Evolutionary conservation across 2,329 filamentous ascomycete genomes (phyloP).

Genomic region (Sporothrix variecibatus): DNA sequence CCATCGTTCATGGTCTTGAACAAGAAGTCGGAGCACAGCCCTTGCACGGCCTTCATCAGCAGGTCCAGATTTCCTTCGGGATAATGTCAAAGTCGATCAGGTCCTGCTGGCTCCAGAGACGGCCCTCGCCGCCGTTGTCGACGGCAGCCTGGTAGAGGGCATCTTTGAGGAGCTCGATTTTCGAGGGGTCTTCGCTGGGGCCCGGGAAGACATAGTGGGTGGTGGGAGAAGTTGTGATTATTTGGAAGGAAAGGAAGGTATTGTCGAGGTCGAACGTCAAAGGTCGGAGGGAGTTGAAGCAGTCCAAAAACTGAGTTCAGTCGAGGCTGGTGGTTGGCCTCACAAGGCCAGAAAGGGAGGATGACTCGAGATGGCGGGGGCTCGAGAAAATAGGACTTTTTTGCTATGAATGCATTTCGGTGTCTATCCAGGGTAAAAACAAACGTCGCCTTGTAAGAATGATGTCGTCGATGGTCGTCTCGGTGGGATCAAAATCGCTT

Average conservation of each 20-base stretch:
- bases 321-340: conserved; percentile 4
- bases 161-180: conserved; percentile 56
- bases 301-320: background rate
- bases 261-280: background rate
- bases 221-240: background rate
- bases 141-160: conserved; percentile 59
- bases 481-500: background rate
- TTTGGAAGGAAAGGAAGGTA: background rate
- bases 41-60: conserved; percentile 58
- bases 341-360: background rate
- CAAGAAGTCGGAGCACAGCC: conserved; percentile 61
- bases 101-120: conserved; percentile 60
- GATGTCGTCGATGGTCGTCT: background rate
- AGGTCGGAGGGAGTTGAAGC: too few species aligned
- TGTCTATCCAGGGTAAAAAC: background rate
- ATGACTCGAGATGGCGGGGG: background rate
- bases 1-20: conserved; percentile 52
- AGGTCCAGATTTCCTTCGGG: conserved; percentile 57
- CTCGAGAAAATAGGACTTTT: background rate
- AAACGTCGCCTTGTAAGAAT: background rate
- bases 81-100: conserved; percentile 59
- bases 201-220: conserved; percentile 30
- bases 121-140: conserved; percentile 50
- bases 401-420: conserved; percentile 13
- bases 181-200: conserved; percentile 39